These are phyloP conservation scores for Chaetomium globosum DNA, from an alignment of 2,329 filamentous ascomycete genomes.

Conservation along the genomic window DNA sequence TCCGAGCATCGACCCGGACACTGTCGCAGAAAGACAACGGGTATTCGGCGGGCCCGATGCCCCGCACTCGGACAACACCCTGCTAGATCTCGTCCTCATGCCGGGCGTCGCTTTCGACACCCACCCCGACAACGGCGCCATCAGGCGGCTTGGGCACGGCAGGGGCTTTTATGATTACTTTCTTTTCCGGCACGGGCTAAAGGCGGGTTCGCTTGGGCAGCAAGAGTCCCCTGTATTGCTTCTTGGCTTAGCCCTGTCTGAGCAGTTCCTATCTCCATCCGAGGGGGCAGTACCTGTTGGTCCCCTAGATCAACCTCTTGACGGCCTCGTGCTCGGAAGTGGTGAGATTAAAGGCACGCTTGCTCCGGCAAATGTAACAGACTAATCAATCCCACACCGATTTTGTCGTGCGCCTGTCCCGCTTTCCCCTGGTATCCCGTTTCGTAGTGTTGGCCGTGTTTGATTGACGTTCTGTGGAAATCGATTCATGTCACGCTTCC, in stretches of 20 bases:
- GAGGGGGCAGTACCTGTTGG: constrained; percentile 72
- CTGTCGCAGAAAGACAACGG: constrained; percentile 68
- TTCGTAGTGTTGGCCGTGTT: constrained; percentile 20
- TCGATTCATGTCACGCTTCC: constrained; percentile 16
- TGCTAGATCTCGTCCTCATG: constrained; percentile 84
- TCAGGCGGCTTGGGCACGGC: constrained; percentile 85
- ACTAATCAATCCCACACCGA: constrained; percentile 62
- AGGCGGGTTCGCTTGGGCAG: constrained; percentile 42
- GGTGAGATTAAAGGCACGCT: constrained; percentile 56
- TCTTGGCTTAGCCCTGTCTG: constrained; percentile 79
- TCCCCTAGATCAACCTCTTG: constrained; percentile 75
- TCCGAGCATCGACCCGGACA: constrained; percentile 72
- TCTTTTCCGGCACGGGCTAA: constrained; percentile 69
- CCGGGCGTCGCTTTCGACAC: constrained; percentile 90
- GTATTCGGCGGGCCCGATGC: constrained; percentile 67
- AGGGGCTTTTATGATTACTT: constrained; percentile 98
- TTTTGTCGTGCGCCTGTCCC: constrained; percentile 40
- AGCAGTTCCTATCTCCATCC: constrained; percentile 72
- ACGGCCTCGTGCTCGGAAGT: constrained; percentile 74
- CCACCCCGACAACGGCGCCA: constrained; percentile 52
- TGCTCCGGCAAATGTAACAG: constrained; percentile 37
- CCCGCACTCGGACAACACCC: constrained; percentile 47
- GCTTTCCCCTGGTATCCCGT: constrained; percentile 25
- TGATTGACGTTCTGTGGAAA: constrained; percentile 18
- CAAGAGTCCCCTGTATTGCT: constrained; percentile 51